Evolutionary conservation across 1,139 yeast genomes (phyloP).

Genomic region (Diutina siamensis): DNA sequence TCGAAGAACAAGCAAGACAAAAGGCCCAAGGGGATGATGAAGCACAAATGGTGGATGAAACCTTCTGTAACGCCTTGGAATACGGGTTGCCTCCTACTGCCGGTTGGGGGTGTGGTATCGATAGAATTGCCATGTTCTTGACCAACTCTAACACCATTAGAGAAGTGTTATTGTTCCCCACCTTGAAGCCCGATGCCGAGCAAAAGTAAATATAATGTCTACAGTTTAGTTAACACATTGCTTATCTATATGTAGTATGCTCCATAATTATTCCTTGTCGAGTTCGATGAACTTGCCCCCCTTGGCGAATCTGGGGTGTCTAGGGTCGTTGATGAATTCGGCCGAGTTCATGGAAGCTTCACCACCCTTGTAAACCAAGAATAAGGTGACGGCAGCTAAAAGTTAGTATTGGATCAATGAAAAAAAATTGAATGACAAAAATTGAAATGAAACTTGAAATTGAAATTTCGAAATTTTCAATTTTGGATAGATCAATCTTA

Average conservation of each 20-base stretch:
- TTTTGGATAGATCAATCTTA: too few relatives aligned
- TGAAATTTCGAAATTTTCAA: too few relatives aligned
- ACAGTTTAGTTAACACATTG: background rate
- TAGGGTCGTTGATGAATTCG: constrained; percentile 69
- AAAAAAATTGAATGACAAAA: background rate
- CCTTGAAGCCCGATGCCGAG: constrained; percentile 78
- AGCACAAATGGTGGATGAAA: constrained; percentile 93
- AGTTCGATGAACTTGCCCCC: constrained; percentile 42
- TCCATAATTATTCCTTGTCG: background rate
- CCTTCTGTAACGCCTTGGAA: constrained; percentile 94
- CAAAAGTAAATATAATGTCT: background rate
- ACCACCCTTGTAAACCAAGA: constrained; percentile 46
- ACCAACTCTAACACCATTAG: constrained; percentile 94
- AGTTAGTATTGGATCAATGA: constrained; percentile 10
- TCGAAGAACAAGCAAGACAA: constrained; percentile 98
- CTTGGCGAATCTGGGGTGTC: constrained; percentile 57
- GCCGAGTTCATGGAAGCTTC: constrained; percentile 41
- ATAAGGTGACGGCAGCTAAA: constrained; percentile 41
- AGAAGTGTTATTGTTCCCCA: constrained; percentile 96
- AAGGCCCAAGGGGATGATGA: constrained; percentile 99
- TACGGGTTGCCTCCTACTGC: constrained; percentile 98
- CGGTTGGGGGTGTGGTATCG: constrained; percentile 96
- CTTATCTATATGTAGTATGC: constrained; percentile 4
- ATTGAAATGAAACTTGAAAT: too few relatives aligned
- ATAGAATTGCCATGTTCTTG: constrained; percentile 95